Evolutionary conservation across 2,329 filamentous ascomycete genomes (phyloP).

Genomic region (Hypoxylon sp.): DNA sequence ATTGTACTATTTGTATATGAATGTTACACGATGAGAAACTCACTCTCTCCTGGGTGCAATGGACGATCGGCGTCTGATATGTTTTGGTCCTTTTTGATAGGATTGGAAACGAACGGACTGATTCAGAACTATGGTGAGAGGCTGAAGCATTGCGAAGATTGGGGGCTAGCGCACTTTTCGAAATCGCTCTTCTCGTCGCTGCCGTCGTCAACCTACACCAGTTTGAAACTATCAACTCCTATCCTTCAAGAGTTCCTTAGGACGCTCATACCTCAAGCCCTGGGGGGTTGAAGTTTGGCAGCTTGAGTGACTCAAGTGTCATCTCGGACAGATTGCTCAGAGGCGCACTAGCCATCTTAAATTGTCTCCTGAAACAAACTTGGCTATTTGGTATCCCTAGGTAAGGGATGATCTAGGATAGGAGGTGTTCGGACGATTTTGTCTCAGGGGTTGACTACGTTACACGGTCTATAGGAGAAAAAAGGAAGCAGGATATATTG

Average conservation of each 20-base stretch:
- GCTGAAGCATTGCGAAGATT: neutral
- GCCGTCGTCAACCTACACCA: slow-evolving; percentile 3
- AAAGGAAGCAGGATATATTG: neutral
- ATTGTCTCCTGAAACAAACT: neutral
- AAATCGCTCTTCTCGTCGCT: neutral
- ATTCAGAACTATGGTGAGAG: neutral
- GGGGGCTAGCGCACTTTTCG: slow-evolving; percentile 1
- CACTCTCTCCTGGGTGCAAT: slow-evolving; percentile 4
- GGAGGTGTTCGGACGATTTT: neutral
- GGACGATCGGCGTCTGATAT: slow-evolving; percentile 10
- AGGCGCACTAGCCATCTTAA: neutral
- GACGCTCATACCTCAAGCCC: slow-evolving; percentile 12
- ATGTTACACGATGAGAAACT: neutral
- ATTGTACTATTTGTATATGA: neutral
- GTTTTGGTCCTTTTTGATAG: slow-evolving; percentile 4
- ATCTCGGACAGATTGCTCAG: neutral
- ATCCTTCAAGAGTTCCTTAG: neutral
- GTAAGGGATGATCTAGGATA: neutral
- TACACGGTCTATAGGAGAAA: neutral
- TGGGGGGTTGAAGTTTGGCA: slow-evolving; percentile 10
- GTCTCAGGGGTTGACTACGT: neutral
- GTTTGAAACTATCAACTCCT: neutral
- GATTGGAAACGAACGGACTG: slow-evolving; percentile 3
- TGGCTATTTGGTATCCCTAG: too few species aligned
- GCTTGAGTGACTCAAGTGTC: slow-evolving; percentile 9